Evolutionary conservation across 2,329 filamentous ascomycete genomes (phyloP), one percentile per base, ranked within the genome.

Genomic region (Fusarium liriodendri): DNA sequence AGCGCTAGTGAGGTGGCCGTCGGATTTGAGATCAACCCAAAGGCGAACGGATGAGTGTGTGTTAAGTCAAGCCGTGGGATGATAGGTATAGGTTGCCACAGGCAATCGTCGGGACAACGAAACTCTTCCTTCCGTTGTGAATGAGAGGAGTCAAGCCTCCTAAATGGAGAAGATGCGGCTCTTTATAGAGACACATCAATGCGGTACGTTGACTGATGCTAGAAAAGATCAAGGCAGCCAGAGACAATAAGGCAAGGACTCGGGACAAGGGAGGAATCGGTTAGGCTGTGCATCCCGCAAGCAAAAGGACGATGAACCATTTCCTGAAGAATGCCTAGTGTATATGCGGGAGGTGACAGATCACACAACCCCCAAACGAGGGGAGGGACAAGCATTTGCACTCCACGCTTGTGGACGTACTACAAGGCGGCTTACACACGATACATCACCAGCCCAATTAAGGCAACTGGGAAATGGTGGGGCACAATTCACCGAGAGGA

Each of bases 71-170:
- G 16, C 4, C 3, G 16, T 8, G 9, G 2, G 18, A 20, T 29
- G 3, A 13, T 13, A 3, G 18, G 16, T 8, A n/a, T 4, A 1
- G 8, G 10, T 7, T n/a, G 1, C 16, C 9, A 7, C 2, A 7
- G 6, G 13, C 25, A 52, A 25, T 50, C 9, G 8, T 3, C n/a
- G 25, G 9, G 16, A n/a, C 9, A 9, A 11, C 2, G 22, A 7
- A 5, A 4, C 0, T n/a, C 25, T 6, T 29, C 13, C 16, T 52
- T 52, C 10, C 3, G 16, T 2, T 32, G 18, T 1, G 47, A 29
- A 52, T 14, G 5, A 32, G 6, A 20, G 6, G 5, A 32, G 16
- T 5, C 4, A 11, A 32, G 25, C 3, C 47, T 5, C 4, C 47
- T 5, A 14, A 20, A 29, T 0, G 6, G 18, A 32, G 47, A 14